Evolutionary conservation across 306 rosid genomes (phyloP), one percentile per base, ranked within the genome.

Genomic region (Rubus parviflorus): DNA sequence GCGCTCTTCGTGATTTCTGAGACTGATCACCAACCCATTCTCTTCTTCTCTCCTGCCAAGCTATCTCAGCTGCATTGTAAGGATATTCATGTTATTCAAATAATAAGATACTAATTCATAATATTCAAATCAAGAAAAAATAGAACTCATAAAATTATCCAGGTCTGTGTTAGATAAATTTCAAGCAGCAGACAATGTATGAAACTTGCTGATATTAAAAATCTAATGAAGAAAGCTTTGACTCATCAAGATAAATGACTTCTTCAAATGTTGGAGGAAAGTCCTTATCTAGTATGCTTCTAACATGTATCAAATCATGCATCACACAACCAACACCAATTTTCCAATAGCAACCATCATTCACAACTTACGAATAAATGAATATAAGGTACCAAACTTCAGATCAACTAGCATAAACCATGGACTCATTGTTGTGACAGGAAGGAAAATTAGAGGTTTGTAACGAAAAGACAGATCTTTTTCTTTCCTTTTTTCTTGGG

Each of bases 11-110:
- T 45, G 76, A 23, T 13, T 77, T 86, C 61, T 76, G 81, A 58
- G 89, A 81, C 57, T 20, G 81, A 76, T 86, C 80, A 41, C 92
- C 93, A 12, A 85, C 81, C 92, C 97, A 91, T 85, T 87, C 87
- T 72, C 61, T 89, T 81, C 97, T 83, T 75, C 23, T 80, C 75
- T 85, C 81, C 71, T 85, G 87, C 97, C 97, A 91, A 78, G 90
- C 84, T 73, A 81, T 79, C 87, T 87, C 93, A 45, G 93, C 97
- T 91, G 92, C 90, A 82, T 19, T 35, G 6, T 48, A 71, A 73
- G 42, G 56, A 9, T 35, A 51, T 17, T 74, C 77, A 40, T 30
- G 43, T 72, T 14, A 67, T 48, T 16, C 4, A 70, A 37, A 66
- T 6, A 49, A 47, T 41, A 42, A 80, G 65, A 74, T 46, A 47